Base-by-base conservation (phyloP, 1,139 yeast species). In the Suhomyces kunorum region DNA sequence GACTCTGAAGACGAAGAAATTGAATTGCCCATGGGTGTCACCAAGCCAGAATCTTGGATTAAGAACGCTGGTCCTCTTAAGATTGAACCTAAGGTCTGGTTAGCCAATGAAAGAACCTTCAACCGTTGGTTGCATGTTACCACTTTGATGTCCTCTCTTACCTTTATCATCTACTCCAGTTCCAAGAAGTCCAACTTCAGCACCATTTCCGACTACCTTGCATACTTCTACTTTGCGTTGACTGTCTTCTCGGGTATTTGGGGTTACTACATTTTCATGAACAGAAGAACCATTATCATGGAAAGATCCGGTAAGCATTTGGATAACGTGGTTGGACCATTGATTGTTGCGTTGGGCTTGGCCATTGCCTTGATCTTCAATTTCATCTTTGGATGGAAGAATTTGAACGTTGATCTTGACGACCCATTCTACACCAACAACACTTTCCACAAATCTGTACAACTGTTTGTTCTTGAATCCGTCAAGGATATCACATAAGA, bases 61-160 rank as follows among this genome's bases (percentile, higher is more conserved):
- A 87, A 90, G 58, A 89, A 89, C 59, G 82, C 92, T 26, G 96
- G 97, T 6, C 94, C 96, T 2, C 78, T 89, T 44, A 89, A 86
- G 63, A 89, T 92, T 42, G 98, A 92, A 68, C 95, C 98, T 24
- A 92, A 92, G 62, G 98, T 92, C 27, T 92, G 98, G 98, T 73
- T 92, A 47, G 98, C 98, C 24, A 92, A 92, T 59, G 98, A 92
- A 68, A 85, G 98, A 64, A 92, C 98, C 2, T 90, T 90, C 66
- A 85, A 87, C 71, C 80, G 95, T 63, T 92, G 98, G 98, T 74
- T 92, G 49, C 92, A 86, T 55, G 92, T 90, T 8, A 86, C 95
- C n/a, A 81, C 95, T 0, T 69, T 92, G 56, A 72, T 92, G 49
- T 81, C 95, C n/a, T 83, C 92, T 0, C 69, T 92, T 55, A 88